A percentile compares a stretch with the other conserved stretches of the same genome.
Evolutionary conservation across 441 rosid genomes (phyloP).

Genomic region (Monsonia emarginata): DNA sequence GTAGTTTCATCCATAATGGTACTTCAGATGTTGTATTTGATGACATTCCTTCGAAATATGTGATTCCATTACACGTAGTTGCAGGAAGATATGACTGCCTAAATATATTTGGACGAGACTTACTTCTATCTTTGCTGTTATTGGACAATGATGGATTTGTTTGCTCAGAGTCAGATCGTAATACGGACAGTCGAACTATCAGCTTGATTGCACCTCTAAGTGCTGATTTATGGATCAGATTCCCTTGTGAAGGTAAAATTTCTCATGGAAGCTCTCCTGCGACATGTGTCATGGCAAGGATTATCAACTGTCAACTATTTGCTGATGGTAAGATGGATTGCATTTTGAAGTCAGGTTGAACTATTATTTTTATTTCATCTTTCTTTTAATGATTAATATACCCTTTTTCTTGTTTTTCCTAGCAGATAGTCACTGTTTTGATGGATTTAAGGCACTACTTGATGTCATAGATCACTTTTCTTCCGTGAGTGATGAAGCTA

Average conservation of each 20-base stretch:
- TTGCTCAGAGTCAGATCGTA: constrained; percentile 24
- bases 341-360: constrained; percentile 14
- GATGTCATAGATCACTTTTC: constrained; percentile 57
- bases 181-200: constrained; percentile 23
- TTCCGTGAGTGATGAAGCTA: constrained; percentile 44
- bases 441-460: constrained; percentile 51
- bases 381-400: constrained; percentile 14
- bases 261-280: constrained; percentile 24
- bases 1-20: constrained; percentile 37
- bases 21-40: constrained; percentile 31
- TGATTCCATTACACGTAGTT: constrained; percentile 43
- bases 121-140: constrained; percentile 40
- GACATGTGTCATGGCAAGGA: constrained; percentile 59
- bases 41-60: constrained; percentile 47
- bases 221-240: constrained; percentile 75
- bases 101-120: constrained; percentile 63
- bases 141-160: constrained; percentile 35
- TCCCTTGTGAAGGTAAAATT: constrained; percentile 42
- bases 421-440: constrained; percentile 45
- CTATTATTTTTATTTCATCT: neutral
- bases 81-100: constrained; percentile 40
- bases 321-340: constrained; percentile 52
- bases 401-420: constrained; percentile 17
- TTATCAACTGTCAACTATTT: constrained; percentile 46
- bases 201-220: constrained; percentile 40